Evolutionary conservation across 1,284 basidiomycete species (phyloP).

Genomic region (Ganoderma leucocontextum): DNA sequence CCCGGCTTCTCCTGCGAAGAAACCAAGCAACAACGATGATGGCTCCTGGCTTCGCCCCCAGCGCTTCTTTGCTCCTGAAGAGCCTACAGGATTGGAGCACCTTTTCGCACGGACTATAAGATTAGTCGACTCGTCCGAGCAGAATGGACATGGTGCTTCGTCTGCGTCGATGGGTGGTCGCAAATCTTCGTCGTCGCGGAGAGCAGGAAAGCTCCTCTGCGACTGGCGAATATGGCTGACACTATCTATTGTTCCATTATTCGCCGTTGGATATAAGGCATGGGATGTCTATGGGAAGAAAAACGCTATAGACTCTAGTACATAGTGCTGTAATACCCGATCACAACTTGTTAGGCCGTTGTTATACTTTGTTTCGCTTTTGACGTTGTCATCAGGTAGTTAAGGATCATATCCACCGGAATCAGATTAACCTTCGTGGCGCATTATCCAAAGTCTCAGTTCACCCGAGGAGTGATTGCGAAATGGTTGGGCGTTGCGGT

Average conservation of each 20-base stretch:
- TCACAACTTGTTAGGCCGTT: neutral
- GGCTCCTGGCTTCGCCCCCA: slow-evolving; percentile 68
- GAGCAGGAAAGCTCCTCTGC: slow-evolving; percentile 10
- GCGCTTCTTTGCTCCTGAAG: slow-evolving; percentile 78
- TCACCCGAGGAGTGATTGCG: too few relatives aligned
- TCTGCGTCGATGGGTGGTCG: neutral
- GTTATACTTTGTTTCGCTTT: slow-evolving; percentile 10
- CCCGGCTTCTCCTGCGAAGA: slow-evolving; percentile 54
- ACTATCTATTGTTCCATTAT: slow-evolving; percentile 27
- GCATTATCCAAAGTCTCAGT: too few relatives aligned
- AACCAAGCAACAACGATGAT: slow-evolving; percentile 43
- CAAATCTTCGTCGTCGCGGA: neutral
- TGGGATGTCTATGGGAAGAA: slow-evolving; percentile 29
- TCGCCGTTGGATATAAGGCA: slow-evolving; percentile 25
- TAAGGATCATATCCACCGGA: neutral
- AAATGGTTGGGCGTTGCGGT: neutral
- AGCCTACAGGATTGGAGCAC: slow-evolving; percentile 78
- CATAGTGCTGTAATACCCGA: neutral
- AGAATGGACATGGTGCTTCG: slow-evolving; percentile 20
- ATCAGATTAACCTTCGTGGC: neutral
- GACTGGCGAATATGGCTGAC: slow-evolving; percentile 23
- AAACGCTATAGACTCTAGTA: neutral
- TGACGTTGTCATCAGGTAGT: neutral
- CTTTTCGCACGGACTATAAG: slow-evolving; percentile 70
- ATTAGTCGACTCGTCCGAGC: slow-evolving; percentile 36